Evolutionary conservation across 2,329 filamentous ascomycete species (phyloP), one percentile per base, ranked within the genome.

Genomic region (Myriangium duriaei): DNA sequence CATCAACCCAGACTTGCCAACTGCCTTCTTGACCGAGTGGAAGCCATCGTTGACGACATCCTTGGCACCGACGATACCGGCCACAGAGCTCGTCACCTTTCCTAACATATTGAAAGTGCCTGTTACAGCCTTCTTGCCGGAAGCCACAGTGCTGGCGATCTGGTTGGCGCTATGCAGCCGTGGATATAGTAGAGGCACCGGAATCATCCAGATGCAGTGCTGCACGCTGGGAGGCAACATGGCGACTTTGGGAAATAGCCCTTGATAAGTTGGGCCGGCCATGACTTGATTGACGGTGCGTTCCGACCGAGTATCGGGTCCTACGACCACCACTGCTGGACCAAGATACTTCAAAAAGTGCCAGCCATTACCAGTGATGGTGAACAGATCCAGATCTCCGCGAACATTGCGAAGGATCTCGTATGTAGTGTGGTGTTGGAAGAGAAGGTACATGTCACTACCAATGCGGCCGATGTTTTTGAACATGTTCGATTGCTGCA

Each of bases 271-370:
- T 31, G 87, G 86, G 0, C 91, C 91, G 4, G 88, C 88, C 71
- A 98, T 80, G 39, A 98, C 91, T 51, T 93, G 85, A 44, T 79
- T 78, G 43, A 85, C 84, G 37, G 82, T 94, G 36, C 91, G 71
- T 61, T 98, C 91, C 4, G 87, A 94, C 37, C 91, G 77, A 49
- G 86, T 88, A 58, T 98, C 91, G 2, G 84, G 80, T 0, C 88
- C 91, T 35, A 94, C 79, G 1, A 93, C 80, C 1, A 85, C 86
- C 10, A 98, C 79, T 4, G 83, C 83, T 1, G 91, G 91, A 0
- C 91, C 91, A 4, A 98, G 74, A 51, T 82, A 95, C 61, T 98
- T 98, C 61, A 98, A 76, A 58, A 96, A 98, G 59, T 98, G 91
- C 91, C 91, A 98, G 5, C 91, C 91, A 13, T 81, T 81, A n/a